Percentiles rank a stretch among this genome's conserved stretches.
Evolutionary conservation across 2,329 filamentous ascomycete species (phyloP).

Genomic region (Ceratocystis lukuohia): DNA sequence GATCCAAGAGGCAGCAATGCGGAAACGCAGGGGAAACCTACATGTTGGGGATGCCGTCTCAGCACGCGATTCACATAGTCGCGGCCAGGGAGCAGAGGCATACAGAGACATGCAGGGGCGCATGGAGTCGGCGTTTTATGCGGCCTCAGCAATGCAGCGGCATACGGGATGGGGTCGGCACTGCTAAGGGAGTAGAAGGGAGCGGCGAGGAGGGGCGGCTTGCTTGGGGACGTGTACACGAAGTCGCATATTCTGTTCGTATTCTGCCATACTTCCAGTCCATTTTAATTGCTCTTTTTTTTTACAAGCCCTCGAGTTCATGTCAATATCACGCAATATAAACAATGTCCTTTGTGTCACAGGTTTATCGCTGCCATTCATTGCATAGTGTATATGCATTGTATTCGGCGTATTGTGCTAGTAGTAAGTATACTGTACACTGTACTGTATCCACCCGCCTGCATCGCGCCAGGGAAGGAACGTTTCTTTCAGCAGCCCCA

Average conservation of each 20-base stretch:
- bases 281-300: not conserved
- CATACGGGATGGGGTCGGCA: slow-evolving; percentile 8
- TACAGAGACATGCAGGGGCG: slow-evolving; percentile 41
- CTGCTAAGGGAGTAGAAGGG: not conserved
- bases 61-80: slow-evolving; percentile 31
- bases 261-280: not conserved
- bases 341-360: not conserved
- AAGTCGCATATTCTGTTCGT: no score
- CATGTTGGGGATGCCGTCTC: slow-evolving; percentile 34
- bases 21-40: slow-evolving; percentile 41
- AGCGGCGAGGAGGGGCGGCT: not conserved
- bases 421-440: not conserved
- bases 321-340: not conserved
- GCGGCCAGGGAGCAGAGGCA: slow-evolving; percentile 37
- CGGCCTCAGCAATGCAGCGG: not conserved
- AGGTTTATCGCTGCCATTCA: no score
- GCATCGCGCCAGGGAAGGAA: not conserved
- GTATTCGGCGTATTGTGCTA: not conserved
- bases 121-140: slow-evolving; percentile 31
- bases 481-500: not conserved
- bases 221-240: no score
- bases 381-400: no score
- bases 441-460: not conserved
- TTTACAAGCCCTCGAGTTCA: not conserved
- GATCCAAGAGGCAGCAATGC: slow-evolving; percentile 45